These are phyloP conservation scores for Schizochytrium sp. DNA, from an alignment of 108 stramenopile genomes.

Conservation along the genomic window DNA sequence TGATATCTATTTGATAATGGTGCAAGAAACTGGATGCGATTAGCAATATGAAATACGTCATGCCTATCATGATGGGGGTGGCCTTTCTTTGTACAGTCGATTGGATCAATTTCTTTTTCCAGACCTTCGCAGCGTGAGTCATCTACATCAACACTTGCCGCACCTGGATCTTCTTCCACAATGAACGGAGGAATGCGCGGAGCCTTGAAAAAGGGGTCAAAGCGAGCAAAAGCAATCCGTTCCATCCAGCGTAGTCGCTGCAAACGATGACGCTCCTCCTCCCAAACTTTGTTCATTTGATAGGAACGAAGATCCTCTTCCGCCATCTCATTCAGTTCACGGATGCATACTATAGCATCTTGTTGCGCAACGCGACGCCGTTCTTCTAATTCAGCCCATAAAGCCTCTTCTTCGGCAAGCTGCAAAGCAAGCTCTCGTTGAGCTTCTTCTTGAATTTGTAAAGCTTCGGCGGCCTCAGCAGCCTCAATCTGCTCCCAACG, in stretches of 20 bases:
- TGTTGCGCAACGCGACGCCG: not conserved
- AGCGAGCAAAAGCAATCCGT: not conserved
- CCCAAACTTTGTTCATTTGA: not conserved
- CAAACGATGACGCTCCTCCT: constrained; percentile 45
- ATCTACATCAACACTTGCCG: not conserved
- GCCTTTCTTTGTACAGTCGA: no score
- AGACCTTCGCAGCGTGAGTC: not conserved
- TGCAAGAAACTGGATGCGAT: not conserved
- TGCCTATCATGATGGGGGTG: not conserved
- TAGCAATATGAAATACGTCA: not conserved
- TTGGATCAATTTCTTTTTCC: no score
- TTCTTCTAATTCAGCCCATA: constrained; percentile 23
- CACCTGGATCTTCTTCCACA: not conserved
- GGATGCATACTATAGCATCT: not conserved
- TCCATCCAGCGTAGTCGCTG: constrained; percentile 46
- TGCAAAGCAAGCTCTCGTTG: constrained; percentile 2
- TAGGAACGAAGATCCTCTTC: not conserved
- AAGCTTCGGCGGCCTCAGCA: not conserved
- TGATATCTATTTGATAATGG: constrained; percentile 4
- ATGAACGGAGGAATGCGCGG: not conserved
- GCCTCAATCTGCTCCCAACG: constrained; percentile 41
- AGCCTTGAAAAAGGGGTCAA: constrained; percentile 40
- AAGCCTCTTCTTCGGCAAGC: constrained; percentile 23
- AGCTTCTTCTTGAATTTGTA: not conserved
- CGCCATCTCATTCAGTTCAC: constrained; percentile 34